Percentiles rank a stretch among this genome's conserved stretches.
phyloP scores from a whole-genome alignment of 208 protist genomes.

The Histomonas meleagridis region DNA sequence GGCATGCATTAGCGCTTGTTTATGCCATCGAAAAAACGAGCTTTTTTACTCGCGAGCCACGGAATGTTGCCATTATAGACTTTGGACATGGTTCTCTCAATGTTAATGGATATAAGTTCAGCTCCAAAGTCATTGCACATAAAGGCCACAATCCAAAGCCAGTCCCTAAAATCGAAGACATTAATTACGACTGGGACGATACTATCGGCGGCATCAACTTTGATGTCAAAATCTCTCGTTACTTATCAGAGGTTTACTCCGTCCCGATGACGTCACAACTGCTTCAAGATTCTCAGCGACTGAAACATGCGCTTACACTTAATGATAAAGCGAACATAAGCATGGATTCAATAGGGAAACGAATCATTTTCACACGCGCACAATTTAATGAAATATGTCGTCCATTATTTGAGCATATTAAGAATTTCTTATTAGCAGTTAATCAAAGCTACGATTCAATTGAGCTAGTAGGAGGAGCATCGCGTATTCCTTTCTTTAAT shows the following conservation, averaged over 20 bases:
- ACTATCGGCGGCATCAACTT: slow-evolving; percentile 4
- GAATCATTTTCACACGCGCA: not conserved
- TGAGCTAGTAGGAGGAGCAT: not conserved
- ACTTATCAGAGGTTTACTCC: not conserved
- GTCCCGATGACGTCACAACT: not conserved
- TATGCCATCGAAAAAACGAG: slow-evolving; percentile 24
- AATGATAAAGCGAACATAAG: not conserved
- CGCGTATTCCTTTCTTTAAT: not conserved
- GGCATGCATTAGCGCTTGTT: not conserved
- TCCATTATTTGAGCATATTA: not conserved
- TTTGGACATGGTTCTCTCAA: not conserved
- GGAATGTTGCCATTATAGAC: not conserved
- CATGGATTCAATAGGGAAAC: not conserved
- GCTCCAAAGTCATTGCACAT: not conserved
- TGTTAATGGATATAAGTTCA: slow-evolving; percentile 4
- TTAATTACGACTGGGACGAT: not conserved
- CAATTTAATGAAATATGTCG: not conserved
- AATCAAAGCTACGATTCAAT: not conserved
- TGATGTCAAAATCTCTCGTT: not conserved
- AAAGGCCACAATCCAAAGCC: not conserved
- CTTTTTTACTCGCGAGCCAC: slow-evolving; percentile 8
- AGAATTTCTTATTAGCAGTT: not conserved
- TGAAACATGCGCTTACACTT: not conserved
- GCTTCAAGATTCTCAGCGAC: not conserved
- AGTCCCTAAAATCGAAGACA: not conserved